These are phyloP conservation scores for Cryptococcus sp. DNA, from an alignment of 1,284 basidiomycete genomes.

Conservation along the genomic window DNA sequence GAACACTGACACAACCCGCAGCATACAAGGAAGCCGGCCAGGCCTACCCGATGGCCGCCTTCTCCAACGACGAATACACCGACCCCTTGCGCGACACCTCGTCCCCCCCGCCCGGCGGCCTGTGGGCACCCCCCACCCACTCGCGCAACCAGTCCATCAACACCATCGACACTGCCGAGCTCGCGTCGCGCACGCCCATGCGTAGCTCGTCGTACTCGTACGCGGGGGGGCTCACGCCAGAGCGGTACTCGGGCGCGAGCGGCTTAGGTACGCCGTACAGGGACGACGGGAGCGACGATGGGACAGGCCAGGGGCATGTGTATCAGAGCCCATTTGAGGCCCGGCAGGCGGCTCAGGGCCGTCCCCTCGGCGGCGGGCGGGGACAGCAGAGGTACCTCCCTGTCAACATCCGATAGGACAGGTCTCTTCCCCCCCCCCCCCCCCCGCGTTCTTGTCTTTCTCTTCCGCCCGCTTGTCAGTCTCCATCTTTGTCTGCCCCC, in stretches of 20 bases:
- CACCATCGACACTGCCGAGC: conserved; percentile 45
- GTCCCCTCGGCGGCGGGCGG: not conserved
- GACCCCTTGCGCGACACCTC: not conserved
- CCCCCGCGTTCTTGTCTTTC: not conserved
- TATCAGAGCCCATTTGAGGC: conserved; percentile 7
- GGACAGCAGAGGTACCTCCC: conserved; percentile 17
- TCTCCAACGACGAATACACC: conserved; percentile 18
- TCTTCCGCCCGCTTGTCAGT: not conserved
- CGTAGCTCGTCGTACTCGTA: conserved; percentile 6
- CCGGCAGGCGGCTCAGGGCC: not conserved
- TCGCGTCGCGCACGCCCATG: conserved; percentile 26
- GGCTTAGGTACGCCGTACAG: conserved; percentile 12
- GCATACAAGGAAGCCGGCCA: conserved; percentile 31
- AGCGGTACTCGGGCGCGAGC: not conserved
- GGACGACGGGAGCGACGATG: conserved; percentile 11
- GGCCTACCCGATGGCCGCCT: conserved; percentile 23
- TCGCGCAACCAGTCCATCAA: conserved; percentile 27
- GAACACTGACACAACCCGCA: conserved; percentile 1
- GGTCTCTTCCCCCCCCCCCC: too few species aligned
- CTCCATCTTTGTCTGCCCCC: not conserved
- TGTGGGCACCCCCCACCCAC: conserved; percentile 8
- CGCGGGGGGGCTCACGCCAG: not conserved
- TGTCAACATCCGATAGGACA: conserved; percentile 12
- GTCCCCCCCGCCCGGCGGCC: conserved; percentile 3
- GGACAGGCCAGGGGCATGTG: conserved; percentile 3